phyloP scores from a whole-genome alignment of 257 asterid genomes.

The Nicotiana attenuata region DNA sequence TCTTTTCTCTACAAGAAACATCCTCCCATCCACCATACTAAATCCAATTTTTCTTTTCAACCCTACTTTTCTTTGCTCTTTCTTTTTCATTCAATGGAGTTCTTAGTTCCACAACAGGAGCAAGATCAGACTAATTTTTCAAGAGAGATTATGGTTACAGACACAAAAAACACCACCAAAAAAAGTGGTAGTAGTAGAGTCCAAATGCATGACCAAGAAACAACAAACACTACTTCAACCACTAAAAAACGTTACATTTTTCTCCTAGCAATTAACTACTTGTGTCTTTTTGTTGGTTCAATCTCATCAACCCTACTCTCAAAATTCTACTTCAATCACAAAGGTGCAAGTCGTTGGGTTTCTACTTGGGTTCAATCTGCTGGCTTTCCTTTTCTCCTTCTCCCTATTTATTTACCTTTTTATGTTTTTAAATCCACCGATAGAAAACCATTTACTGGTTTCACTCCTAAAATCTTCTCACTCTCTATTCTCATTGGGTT shows the following conservation, averaged over 20 bases:
- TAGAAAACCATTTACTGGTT: no score
- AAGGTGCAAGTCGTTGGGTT: no score
- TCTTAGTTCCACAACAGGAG: neutral
- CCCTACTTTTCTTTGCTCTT: neutral
- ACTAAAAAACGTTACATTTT: conserved; percentile 20
- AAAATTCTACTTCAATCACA: conserved; percentile 59
- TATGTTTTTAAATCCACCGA: no score
- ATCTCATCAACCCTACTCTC: conserved; percentile 40
- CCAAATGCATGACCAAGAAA: conserved; percentile 3
- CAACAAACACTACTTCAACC: conserved; percentile 6
- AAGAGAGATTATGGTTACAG: neutral
- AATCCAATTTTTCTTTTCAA: neutral
- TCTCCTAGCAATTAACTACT: conserved; percentile 38
- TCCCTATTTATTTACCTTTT: no score
- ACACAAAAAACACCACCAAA: neutral
- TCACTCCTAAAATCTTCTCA: no score
- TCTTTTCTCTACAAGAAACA: no score
- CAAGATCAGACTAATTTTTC: neutral
- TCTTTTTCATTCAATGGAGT: neutral
- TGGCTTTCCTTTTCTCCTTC: no score
- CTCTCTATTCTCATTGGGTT: no score
- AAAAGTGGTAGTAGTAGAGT: neutral
- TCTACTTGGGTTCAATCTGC: no score
- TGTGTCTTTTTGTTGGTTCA: conserved; percentile 43
- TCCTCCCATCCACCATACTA: no score